Evolutionary conservation across 73 alveolate species (phyloP).

Genomic region (Effrenium voratum): DNA sequence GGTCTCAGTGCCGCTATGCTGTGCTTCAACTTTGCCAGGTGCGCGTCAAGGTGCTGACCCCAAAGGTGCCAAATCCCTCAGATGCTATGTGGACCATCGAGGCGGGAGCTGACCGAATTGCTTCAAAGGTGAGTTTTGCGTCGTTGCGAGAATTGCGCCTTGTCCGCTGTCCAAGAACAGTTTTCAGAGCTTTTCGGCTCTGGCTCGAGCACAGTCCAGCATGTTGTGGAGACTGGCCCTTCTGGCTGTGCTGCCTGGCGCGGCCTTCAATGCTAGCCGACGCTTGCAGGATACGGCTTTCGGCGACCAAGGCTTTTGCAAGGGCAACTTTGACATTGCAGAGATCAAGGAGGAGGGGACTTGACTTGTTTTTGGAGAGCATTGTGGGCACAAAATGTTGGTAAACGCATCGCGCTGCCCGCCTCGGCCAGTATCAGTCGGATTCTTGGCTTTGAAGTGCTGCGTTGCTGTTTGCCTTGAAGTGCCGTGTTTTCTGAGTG

Average conservation of each 20-base stretch:
- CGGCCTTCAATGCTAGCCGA: too few relatives aligned
- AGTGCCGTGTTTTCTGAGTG: too few relatives aligned
- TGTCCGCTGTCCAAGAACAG: not conserved
- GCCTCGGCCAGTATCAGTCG: too few relatives aligned
- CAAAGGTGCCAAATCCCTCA: conserved; percentile 64
- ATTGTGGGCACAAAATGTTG: too few relatives aligned
- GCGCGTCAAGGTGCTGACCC: conserved; percentile 53
- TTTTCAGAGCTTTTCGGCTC: not conserved
- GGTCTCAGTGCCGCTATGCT: not conserved
- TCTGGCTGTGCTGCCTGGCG: not conserved
- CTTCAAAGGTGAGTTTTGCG: too few relatives aligned
- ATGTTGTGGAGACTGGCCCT: not conserved
- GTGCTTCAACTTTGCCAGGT: not conserved
- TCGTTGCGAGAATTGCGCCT: too few relatives aligned
- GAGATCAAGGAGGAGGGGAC: conserved; percentile 12
- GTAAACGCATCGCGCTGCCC: too few relatives aligned
- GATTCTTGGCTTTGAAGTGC: too few relatives aligned
- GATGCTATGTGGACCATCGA: conserved; percentile 93
- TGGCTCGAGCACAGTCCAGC: not conserved
- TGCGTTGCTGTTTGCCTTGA: too few relatives aligned
- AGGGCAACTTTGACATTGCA: not conserved
- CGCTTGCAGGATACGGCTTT: conserved; percentile 32
- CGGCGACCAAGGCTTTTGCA: conserved; percentile 45
- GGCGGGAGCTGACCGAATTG: too few relatives aligned
- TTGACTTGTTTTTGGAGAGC: too few relatives aligned